Evolutionary conservation across 306 rosid genomes (phyloP), one percentile per base, ranked within the genome.

Genomic region (Rosa persica): DNA sequence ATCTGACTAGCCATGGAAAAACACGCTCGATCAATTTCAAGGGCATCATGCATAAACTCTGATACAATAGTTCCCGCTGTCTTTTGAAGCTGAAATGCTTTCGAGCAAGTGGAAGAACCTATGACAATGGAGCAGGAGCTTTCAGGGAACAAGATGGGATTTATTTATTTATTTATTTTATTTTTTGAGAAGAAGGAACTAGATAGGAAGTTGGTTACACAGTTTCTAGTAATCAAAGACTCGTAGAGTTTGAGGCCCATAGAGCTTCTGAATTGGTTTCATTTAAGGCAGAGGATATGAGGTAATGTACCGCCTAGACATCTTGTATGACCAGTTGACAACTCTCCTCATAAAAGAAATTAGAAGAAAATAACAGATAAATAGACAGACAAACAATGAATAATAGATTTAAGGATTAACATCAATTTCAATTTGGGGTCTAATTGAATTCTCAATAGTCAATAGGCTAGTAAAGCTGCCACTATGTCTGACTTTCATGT

Each of bases 31-130:
- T 96, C 85, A 96, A 82, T 84, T 93, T 96, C 82, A 96, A 76
- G 73, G 99, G 97, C 99, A 96, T 93, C 97, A 90, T 80, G 90
- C 99, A 91, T 84, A 93, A 88, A 83, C 98, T 91, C 83, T 87
- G 93, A 83, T 96, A 96, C 82, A 93, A 81, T 73, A 96, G 89
- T 83, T 93, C 97, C 65, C 95, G 89, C 84, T 96, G 99, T 81
- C 84, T 90, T 83, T 88, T 85, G 88, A 88, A 87, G 89, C 91
- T 90, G 84, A 96, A 96, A 91, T 89, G 93, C 92, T 88, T 90
- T 82, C 88, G 94, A 27, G 96, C 98, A 86, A 93, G 98, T 36
- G 99, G 99, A 85, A 96, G 99, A 90, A 96, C 98, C 99, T 96
- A 89, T 30, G 58, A 86, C 23, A 78, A 78, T 81, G 67, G 47